Conservation (phyloP, 1,284 basidiomycete species). For the Ganoderma leucocontextum region DNA sequence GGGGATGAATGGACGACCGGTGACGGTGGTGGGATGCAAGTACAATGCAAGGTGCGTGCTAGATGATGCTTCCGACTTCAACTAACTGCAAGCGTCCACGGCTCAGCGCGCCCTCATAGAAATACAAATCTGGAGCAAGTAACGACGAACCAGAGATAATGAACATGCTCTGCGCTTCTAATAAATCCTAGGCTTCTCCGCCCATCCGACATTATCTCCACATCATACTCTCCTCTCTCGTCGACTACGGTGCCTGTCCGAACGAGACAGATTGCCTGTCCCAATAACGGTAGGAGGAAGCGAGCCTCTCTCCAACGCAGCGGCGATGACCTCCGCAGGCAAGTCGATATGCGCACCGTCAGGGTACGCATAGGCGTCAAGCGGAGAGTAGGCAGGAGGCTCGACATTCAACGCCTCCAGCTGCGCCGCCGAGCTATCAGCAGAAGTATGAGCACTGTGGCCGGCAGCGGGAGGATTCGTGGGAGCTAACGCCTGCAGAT, state of each 20-base stretch:
- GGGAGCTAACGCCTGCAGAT: constrained; percentile 69
- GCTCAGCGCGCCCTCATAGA: constrained; percentile 33
- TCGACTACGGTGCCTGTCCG: constrained; percentile 65
- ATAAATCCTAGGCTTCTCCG: constrained; percentile 3
- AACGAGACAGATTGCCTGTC: constrained; percentile 49
- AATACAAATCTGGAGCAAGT: constrained; percentile 36
- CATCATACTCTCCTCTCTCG: constrained; percentile 50
- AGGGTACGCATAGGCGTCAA: constrained; percentile 80
- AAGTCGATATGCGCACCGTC: constrained; percentile 86
- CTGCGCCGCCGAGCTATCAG: constrained; percentile 28
- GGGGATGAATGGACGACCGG: constrained; percentile 11
- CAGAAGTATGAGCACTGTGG: constrained; percentile 30
- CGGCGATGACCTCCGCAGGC: constrained; percentile 83
- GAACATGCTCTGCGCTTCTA: constrained; percentile 20
- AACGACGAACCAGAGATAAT: constrained; percentile 27
- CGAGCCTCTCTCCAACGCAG: constrained; percentile 74
- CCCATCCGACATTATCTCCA: not conserved
- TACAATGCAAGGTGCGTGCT: constrained; percentile 36
- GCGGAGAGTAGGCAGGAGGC: constrained; percentile 83
- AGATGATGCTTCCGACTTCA: constrained; percentile 27
- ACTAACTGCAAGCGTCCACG: constrained; percentile 29
- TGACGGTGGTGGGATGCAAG: constrained; percentile 8
- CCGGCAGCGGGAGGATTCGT: constrained; percentile 27
- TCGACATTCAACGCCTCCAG: constrained; percentile 46
- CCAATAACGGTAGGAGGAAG: constrained; percentile 66